Base-by-base conservation (phyloP, 768 basidiomycete species). In the Collybia sordida region DNA sequence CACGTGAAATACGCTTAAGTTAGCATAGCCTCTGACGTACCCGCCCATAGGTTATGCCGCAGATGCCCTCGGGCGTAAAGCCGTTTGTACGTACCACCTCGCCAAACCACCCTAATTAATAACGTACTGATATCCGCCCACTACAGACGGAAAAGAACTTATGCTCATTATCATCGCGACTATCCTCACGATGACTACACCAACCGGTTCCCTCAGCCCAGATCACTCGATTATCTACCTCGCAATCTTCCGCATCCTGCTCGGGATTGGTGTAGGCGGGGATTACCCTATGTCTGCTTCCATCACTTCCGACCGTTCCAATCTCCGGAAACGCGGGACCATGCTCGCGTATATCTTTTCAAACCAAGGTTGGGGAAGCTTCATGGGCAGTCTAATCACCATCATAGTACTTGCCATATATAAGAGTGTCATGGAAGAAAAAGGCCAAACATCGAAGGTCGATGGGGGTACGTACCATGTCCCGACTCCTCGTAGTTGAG, bases 111-210 rank as follows among this genome's bases (percentile, higher is more conserved):
- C n/a, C n/a, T 14, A 27, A 15, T 21, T 14, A 7, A 38, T 37
- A 11, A 17, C 27, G n/a, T 14, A 11, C 22, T 23, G 17, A 49
- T 22, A 2, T 44, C 6, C 18, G 27, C 9, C 23, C 8, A 45
- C 24, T 40, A 7, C 60, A 83, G 84, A 88, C 54, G 86, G 88
- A 7, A 86, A 88, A 62, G 88, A 90, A 59, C 77, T 91, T 45
- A 86, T 90, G 79, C 69, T 91, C 50, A 88, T 89, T 56, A 90
- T 91, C 59, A 53, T 90, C 44, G 88, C 85, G 0, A 90, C 89
- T 1, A 88, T 90, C 59, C 64, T 90, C 28, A 78, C 75, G 23
- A 72, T 90, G 49, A 79, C 82, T 2, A 80, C 76, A 12, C 88
- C 88, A 0, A 87, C 87, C 4, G 82, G 81, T 27, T 65, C 69